Evolutionary conservation across 352 stramenopile species (phyloP), one percentile per base, ranked within the genome.

Genomic region (Globisporangium paroecandrum): DNA sequence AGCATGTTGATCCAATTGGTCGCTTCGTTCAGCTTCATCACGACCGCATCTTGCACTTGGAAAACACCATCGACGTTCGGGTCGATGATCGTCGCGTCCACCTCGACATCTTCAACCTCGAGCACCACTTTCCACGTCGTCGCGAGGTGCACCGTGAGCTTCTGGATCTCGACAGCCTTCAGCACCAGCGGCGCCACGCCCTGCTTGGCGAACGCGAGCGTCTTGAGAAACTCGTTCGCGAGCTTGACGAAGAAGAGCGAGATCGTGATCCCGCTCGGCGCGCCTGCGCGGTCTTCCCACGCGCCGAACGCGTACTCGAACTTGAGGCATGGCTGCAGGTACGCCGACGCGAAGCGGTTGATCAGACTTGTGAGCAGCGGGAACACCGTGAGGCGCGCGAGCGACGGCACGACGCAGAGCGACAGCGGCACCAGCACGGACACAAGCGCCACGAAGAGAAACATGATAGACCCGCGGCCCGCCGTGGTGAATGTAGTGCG

Each of bases 321-420:
- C 29, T 75, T 65, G 13, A 90, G 57, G 55, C 80, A 84, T 58
- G 82, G 71, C 25, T 82, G 77, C 68, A 90, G 55, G 46, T 90
- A 90, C 7, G 72, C 71, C 20, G 75, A 72, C 57, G 77, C 70
- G 66, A 85, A 75, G 63, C 79, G 81, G 75, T 89, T 78, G 36
- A 90, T 68, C 34, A 90, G 73, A 54, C 59, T 75, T 36, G 82
- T 79, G 59, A 90, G 63, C 47, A 89, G 56, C 58, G 82, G 82
- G 62, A 90, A 90, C 55, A 90, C 64, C 15, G 82, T 90, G 69
- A 71, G 66, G 57, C 78, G 79, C 32, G 82, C 82, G 32, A 90
- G 66, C 32, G 74, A 71, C 29, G 82, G 82, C 70, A 90, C 79
- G 24, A 88, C 76, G 63, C 82, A 90, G 20, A 89, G 76, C 66